Evolutionary conservation across 192 early-diverging fungal genomes (phyloP).

Genomic region (Funneliformis geosporum): DNA sequence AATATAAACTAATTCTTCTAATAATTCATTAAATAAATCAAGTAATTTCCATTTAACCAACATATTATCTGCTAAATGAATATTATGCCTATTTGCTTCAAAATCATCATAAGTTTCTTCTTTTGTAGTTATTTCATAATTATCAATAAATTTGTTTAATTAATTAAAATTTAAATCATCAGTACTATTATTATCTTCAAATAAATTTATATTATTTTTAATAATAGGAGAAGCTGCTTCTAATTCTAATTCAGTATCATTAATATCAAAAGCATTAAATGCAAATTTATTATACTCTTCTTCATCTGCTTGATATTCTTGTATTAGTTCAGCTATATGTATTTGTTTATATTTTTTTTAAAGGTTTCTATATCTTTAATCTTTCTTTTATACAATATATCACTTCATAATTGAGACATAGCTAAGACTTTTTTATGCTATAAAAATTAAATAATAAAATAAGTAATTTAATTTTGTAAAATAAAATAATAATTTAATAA

Average conservation of each 20-base stretch:
- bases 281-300: neutral
- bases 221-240: too few relatives aligned
- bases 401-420: constrained; percentile 8
- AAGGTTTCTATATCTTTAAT: neutral
- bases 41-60: neutral
- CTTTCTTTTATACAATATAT: constrained; percentile 17
- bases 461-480: neutral
- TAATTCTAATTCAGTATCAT: constrained; percentile 10
- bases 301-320: neutral
- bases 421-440: neutral
- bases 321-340: constrained; percentile 3
- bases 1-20: too few relatives aligned
- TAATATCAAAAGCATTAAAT: neutral
- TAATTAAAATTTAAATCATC: neutral
- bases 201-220: neutral
- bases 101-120: neutral
- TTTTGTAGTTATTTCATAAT: neutral
- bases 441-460: neutral
- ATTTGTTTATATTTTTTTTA: neutral
- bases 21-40: too few relatives aligned
- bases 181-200: neutral
- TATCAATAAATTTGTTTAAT: neutral
- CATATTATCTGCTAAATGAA: neutral
- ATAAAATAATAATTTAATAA: neutral
- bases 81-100: neutral